phyloP scores from a whole-genome alignment of 208 protist species.

The Wallacemonas sp. region DNA sequence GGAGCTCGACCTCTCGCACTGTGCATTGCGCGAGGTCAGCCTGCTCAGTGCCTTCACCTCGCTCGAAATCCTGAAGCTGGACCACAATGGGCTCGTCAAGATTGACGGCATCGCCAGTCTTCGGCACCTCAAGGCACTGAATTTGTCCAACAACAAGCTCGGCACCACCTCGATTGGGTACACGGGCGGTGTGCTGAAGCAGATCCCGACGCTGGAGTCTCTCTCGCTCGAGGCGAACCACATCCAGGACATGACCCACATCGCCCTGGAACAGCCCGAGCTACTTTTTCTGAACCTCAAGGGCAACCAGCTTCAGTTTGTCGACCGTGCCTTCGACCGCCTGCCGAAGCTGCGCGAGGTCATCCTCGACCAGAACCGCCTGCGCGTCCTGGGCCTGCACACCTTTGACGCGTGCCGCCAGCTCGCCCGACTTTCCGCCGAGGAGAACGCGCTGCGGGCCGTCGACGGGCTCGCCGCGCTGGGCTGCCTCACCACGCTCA shows the following conservation, averaged over 20 bases:
- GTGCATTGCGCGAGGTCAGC: constrained; percentile 71
- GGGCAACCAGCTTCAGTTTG: constrained; percentile 80
- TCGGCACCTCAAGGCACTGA: constrained; percentile 60
- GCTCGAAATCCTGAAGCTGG: constrained; percentile 68
- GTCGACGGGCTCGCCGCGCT: constrained; percentile 63
- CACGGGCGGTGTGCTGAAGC: constrained; percentile 53
- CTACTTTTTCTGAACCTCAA: constrained; percentile 89
- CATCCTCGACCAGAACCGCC: constrained; percentile 91
- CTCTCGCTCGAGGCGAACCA: constrained; percentile 89
- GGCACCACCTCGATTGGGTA: constrained; percentile 23
- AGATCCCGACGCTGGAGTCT: constrained; percentile 61
- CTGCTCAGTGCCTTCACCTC: constrained; percentile 53
- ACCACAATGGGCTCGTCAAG: constrained; percentile 76
- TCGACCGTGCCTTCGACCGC: constrained; percentile 77
- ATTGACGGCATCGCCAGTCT: constrained; percentile 64
- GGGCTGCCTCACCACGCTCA: constrained; percentile 43
- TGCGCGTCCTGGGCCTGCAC: constrained; percentile 57
- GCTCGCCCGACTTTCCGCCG: constrained; percentile 62
- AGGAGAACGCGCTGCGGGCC: constrained; percentile 79
- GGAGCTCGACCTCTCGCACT: constrained; percentile 79
- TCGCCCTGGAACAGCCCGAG: constrained; percentile 54
- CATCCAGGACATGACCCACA: constrained; percentile 55
- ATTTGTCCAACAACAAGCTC: constrained; percentile 85
- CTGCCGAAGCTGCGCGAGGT: constrained; percentile 87
- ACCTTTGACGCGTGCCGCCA: constrained; percentile 58